Percentiles rank a stretch among this genome's conserved stretches.
These are phyloP conservation scores for Jacaranda copaia DNA, from an alignment of 257 asterid species.

Conservation along the genomic window DNA sequence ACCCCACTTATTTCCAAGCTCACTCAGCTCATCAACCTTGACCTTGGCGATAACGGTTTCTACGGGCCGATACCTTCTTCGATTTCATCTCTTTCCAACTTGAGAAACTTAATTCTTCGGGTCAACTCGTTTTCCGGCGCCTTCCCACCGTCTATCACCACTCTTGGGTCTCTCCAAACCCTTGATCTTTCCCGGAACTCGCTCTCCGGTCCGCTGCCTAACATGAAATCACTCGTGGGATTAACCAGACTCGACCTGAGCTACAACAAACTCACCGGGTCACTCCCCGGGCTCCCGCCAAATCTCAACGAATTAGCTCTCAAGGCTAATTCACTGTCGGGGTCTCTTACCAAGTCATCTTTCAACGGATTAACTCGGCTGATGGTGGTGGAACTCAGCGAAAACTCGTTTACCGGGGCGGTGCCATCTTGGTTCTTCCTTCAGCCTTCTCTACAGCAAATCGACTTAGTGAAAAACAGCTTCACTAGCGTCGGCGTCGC, in stretches of 20 bases:
- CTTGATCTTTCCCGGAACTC: conserved; percentile 75
- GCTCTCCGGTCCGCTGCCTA: conserved; percentile 63
- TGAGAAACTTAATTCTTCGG: conserved; percentile 65
- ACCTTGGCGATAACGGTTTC: conserved; percentile 71
- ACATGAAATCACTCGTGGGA: conserved; percentile 44
- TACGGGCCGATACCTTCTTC: conserved; percentile 72
- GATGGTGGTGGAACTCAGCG: conserved; percentile 78
- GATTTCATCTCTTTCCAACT: conserved; percentile 54
- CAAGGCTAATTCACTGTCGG: conserved; percentile 73
- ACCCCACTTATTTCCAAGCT: conserved; percentile 70
- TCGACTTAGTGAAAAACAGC: conserved; percentile 67
- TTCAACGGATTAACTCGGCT: conserved; percentile 60
- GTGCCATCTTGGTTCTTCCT: conserved; percentile 73
- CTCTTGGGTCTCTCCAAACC: conserved; percentile 49
- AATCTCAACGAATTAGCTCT: conserved; percentile 68
- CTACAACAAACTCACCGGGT: conserved; percentile 73
- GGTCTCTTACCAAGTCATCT: conserved; percentile 49
- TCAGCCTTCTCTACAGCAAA: conserved; percentile 75
- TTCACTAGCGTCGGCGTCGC: conserved; percentile 52
- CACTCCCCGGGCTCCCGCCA: conserved; percentile 76
- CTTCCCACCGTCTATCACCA: conserved; percentile 64
- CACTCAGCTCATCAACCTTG: conserved; percentile 71
- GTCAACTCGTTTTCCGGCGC: conserved; percentile 81
- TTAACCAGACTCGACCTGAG: conserved; percentile 73
- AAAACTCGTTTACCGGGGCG: conserved; percentile 62